Evolutionary conservation across 345 rosid species (phyloP).

Genomic region (Syzygium aqueum): DNA sequence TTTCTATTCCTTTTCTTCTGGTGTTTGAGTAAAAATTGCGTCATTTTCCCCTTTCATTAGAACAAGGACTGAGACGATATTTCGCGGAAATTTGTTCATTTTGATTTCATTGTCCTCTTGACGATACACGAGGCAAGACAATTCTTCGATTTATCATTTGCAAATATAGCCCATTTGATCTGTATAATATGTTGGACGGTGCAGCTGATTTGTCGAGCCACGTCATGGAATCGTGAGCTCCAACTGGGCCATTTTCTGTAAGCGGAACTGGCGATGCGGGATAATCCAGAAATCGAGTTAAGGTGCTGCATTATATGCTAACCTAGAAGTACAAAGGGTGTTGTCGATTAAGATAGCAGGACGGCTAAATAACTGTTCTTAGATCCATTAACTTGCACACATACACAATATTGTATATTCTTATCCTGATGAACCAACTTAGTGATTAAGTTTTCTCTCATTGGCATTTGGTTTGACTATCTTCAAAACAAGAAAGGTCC

Average conservation of each 20-base stretch:
- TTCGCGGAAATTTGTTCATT: neutral
- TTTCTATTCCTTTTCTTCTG: neutral
- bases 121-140: neutral
- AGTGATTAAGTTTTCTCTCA: neutral
- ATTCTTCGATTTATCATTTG: neutral
- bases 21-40: neutral
- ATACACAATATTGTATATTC: neutral
- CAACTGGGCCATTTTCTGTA: neutral
- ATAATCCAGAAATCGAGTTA: neutral
- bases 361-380: neutral
- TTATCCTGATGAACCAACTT: neutral
- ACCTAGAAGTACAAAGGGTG: neutral
- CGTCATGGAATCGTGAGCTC: neutral
- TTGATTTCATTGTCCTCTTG: neutral
- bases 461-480: neutral
- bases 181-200: neutral
- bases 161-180: neutral
- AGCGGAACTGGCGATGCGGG: neutral
- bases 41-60: neutral
- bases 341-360: neutral
- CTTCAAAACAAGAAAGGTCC: neutral
- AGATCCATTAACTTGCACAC: neutral
- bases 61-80: neutral
- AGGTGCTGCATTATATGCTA: neutral
- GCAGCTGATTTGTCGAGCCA: neutral